Evolutionary conservation across 305 asterid genomes (phyloP).

Genomic region (Stenogyne calaminthoides): DNA sequence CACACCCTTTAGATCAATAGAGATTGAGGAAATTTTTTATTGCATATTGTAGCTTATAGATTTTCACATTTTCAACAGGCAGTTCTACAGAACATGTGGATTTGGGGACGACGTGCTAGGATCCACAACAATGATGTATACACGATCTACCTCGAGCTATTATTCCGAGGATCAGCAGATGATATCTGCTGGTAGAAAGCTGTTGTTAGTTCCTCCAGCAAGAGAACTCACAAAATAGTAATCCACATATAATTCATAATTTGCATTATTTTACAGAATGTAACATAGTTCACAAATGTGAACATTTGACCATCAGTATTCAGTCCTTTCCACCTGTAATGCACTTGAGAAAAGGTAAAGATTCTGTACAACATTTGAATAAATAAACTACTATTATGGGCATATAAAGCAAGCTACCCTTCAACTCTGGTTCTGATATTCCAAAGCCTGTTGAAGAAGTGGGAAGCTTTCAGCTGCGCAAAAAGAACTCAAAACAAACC

Average conservation of each 20-base stretch:
- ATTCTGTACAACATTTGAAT: conserved; percentile 23
- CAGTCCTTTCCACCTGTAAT: conserved; percentile 45
- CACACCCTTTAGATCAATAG: not conserved
- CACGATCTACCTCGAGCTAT: conserved; percentile 37
- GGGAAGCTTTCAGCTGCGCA: conserved; percentile 82
- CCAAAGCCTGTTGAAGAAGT: conserved; percentile 64
- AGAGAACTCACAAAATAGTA: conserved; percentile 30
- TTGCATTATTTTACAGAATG: not conserved
- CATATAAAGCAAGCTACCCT: conserved; percentile 47
- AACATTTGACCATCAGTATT: conserved; percentile 7
- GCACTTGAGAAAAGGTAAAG: conserved; percentile 30
- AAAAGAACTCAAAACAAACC: conserved; percentile 55
- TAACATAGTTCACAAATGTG: not conserved
- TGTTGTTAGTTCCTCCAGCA: conserved; percentile 50
- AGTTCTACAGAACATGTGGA: conserved; percentile 70
- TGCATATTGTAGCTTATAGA: not conserved
- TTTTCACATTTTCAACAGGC: conserved; percentile 43
- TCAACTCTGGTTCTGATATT: conserved; percentile 33
- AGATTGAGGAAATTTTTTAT: not conserved
- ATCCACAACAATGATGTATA: conserved; percentile 88
- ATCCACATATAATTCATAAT: not conserved
- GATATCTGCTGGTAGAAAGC: conserved; percentile 62
- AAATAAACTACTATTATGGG: conserved; percentile 31
- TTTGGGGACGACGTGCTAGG: conserved; percentile 69
- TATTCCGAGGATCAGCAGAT: conserved; percentile 39